Conservation (phyloP, 495 filamentous ascomycete genomes). For the Collariella sp. region DNA sequence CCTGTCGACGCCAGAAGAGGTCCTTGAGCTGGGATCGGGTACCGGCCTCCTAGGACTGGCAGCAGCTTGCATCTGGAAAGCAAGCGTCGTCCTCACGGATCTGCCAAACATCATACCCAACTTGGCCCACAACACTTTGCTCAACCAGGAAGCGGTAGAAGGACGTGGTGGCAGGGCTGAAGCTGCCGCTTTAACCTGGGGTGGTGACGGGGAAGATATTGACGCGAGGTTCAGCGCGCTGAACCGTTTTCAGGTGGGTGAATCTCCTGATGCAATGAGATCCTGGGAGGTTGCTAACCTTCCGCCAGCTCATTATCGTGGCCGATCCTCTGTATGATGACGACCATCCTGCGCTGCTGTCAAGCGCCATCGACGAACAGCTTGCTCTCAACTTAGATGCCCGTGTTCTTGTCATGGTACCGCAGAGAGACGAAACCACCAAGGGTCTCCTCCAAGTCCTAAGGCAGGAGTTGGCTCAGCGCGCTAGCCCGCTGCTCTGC, state of each 20-base stretch:
- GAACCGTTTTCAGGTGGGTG: slow-evolving; percentile 32
- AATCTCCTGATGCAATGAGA: not conserved
- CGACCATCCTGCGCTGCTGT: slow-evolving; percentile 37
- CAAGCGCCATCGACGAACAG: slow-evolving; percentile 34
- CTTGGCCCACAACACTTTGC: slow-evolving; percentile 31
- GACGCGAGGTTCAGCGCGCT: slow-evolving; percentile 26
- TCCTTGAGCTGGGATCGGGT: slow-evolving; percentile 57
- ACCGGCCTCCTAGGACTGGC: slow-evolving; percentile 55
- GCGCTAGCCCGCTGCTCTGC: slow-evolving; percentile 19
- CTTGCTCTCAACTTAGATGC: slow-evolving; percentile 27
- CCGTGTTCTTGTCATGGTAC: slow-evolving; percentile 38
- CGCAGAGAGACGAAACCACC: slow-evolving; percentile 36
- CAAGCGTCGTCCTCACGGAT: slow-evolving; percentile 39
- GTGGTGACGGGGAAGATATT: slow-evolving; percentile 22
- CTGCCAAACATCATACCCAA: slow-evolving; percentile 40
- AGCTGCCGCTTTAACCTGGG: slow-evolving; percentile 37
- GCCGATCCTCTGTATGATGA: slow-evolving; percentile 44
- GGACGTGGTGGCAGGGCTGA: slow-evolving; percentile 29
- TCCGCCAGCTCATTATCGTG: slow-evolving; percentile 33
- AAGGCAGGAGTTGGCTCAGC: slow-evolving; percentile 17
- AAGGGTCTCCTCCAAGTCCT: slow-evolving; percentile 26
- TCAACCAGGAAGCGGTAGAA: slow-evolving; percentile 29
- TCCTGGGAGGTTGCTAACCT: not conserved
- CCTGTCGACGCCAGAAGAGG: slow-evolving; percentile 10
- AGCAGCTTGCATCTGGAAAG: slow-evolving; percentile 35